Evolutionary conservation across 768 basidiomycete species (phyloP), one percentile per base, ranked within the genome.

Genomic region (Cubamyces lactineus): DNA sequence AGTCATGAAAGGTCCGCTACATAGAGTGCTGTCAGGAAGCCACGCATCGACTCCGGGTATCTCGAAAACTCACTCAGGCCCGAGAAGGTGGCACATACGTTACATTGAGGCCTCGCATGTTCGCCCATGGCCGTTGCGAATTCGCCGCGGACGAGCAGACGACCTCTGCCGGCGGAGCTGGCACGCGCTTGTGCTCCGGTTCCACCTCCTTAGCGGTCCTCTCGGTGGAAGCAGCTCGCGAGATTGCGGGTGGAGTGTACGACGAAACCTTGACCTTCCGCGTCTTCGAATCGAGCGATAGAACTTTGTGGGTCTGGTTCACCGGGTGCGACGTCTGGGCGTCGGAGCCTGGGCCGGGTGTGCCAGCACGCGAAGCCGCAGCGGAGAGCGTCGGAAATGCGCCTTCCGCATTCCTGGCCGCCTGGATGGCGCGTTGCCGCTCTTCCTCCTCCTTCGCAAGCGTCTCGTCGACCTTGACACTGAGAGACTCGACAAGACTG

Each of bases 371-470:
- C 24, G 51, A 56, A 4, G 64, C 39, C 1, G 67, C 30, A 8
- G 68, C 73, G 2, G 71, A 62, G 26, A 91, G 80, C 15, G 78
- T 75, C 19, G 88, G 88, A 69, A 91, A 91, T 0, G 84, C 85
- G 2, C 88, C 87, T 24, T 76, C 82, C 0, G 82, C 82, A 8
- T 73, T 72, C 6, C 80, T 76, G 0, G 81, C 83, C 59, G 83
- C 82, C 24, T 83, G 79, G 2, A 78, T 71, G 16, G 72, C 80
- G 30, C 75, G 80, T 58, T 80, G 76, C 2, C 79, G 77, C 5
- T 77, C 81, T n/a, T 74, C 76, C 9, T 79, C 79, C 67, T 89
- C 87, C 62, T 71, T 77, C 0, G 75, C 73, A 4, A 83, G 61
- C 0, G 80, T 81, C 9, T 76, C 74, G 1, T 70, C 67, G 23